These are phyloP conservation scores for Nepenthes gracilis DNA, from an alignment of 148 eudicot species.

Conservation along the genomic window DNA sequence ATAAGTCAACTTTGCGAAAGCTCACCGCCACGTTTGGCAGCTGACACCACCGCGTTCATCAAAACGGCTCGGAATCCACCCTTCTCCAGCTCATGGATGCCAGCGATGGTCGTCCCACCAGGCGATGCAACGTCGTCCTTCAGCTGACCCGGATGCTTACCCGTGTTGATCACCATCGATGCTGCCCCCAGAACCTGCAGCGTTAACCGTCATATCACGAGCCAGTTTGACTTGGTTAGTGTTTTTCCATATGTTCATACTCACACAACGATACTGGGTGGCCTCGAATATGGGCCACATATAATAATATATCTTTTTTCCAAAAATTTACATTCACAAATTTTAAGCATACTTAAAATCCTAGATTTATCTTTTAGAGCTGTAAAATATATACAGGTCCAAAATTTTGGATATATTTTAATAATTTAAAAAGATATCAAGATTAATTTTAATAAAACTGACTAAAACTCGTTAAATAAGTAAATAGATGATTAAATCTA, in stretches of 20 bases:
- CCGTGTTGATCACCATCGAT: slow-evolving; percentile 52
- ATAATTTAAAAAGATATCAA: no score
- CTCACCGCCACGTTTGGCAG: slow-evolving; percentile 60
- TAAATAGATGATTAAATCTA: no score
- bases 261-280: no score
- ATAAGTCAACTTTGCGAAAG: slow-evolving; percentile 36
- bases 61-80: slow-evolving; percentile 73
- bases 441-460: no score
- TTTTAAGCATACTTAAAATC: no score
- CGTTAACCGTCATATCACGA: background rate
- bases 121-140: slow-evolving; percentile 94
- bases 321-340: no score
- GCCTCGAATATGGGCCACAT: no score
- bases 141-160: slow-evolving; percentile 94
- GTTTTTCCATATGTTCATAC: background rate
- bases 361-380: no score
- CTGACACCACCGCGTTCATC: slow-evolving; percentile 94
- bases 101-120: slow-evolving; percentile 88
- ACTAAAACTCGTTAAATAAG: no score
- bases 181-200: slow-evolving; percentile 91
- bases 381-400: no score
- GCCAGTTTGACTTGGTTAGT: background rate
- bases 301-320: no score
- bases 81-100: slow-evolving; percentile 91
- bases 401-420: no score